Conservation (phyloP, 2,329 filamentous ascomycete genomes). For the Colletotrichum eremochloae region DNA sequence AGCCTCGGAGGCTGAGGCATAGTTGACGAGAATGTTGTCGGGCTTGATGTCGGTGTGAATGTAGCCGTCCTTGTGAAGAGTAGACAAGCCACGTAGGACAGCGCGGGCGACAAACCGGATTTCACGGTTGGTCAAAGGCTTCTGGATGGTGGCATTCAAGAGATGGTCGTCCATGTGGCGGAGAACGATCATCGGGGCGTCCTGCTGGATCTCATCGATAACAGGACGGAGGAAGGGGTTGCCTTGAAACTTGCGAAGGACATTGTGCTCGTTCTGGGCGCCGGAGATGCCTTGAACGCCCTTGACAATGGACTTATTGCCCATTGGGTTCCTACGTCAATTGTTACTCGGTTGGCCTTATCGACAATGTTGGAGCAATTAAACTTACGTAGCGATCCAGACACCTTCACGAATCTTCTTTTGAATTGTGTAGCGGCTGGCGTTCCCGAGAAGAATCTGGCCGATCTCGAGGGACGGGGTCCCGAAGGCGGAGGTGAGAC, state of each 20-base stretch:
- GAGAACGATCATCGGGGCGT: constrained; percentile 40
- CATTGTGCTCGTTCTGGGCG: constrained; percentile 40
- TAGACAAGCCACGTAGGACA: constrained; percentile 36
- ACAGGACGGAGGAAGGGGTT: constrained; percentile 41
- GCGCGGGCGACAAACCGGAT: constrained; percentile 39
- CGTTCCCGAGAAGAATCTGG: constrained; percentile 39
- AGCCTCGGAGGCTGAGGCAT: constrained; percentile 31
- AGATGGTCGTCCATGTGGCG: constrained; percentile 41
- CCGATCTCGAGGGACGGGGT: constrained; percentile 40
- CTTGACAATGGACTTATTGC: constrained; percentile 40
- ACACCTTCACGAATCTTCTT: constrained; percentile 42
- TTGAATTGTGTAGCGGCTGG: constrained; percentile 41
- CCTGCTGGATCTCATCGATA: constrained; percentile 41
- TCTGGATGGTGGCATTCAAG: constrained; percentile 38
- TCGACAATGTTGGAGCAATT: too few species aligned
- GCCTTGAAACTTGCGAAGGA: constrained; percentile 39
- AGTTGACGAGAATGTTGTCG: constrained; percentile 40
- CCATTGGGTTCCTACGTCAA: constrained; percentile 26
- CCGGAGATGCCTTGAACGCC: constrained; percentile 38
- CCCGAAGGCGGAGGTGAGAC: constrained; percentile 34
- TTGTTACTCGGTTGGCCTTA: not conserved
- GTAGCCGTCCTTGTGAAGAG: constrained; percentile 38
- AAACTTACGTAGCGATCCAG: constrained; percentile 37
- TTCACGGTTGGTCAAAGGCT: constrained; percentile 40
- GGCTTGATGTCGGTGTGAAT: constrained; percentile 40